Conservation (phyloP, 2,329 filamentous ascomycete species). For the Verticillium nonalfalfae region DNA sequence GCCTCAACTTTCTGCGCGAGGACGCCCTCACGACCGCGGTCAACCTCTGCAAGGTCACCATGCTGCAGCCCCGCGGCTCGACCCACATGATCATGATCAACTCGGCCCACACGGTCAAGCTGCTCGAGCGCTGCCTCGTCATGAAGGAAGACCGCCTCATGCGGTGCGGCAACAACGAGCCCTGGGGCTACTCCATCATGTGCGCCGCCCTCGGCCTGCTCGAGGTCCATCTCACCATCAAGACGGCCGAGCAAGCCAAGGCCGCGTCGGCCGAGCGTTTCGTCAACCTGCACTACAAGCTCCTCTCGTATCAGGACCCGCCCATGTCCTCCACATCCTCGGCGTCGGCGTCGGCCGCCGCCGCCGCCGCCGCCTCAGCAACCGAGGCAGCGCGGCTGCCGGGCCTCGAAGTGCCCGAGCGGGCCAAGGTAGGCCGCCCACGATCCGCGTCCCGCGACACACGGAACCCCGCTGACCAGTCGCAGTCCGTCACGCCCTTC, state of each 20-base stretch:
- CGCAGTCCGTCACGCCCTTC: conserved; percentile 35
- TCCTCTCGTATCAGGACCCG: conserved; percentile 48
- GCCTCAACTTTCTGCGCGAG: conserved; percentile 54
- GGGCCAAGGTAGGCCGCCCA: conserved; percentile 28
- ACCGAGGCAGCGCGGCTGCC: conserved; percentile 15
- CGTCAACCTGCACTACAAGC: conserved; percentile 50
- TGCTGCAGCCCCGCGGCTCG: conserved; percentile 52
- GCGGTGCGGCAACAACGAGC: conserved; percentile 57
- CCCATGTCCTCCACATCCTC: conserved; percentile 23
- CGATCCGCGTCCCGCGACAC: too few relatives aligned
- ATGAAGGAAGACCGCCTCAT: conserved; percentile 57
- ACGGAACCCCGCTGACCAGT: not conserved
- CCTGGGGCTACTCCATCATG: conserved; percentile 59
- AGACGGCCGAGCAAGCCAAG: conserved; percentile 50
- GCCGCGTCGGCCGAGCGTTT: conserved; percentile 53
- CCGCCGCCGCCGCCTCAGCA: conserved; percentile 4
- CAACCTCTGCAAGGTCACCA: conserved; percentile 54
- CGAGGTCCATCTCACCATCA: conserved; percentile 52
- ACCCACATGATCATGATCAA: conserved; percentile 59
- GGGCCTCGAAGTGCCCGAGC: conserved; percentile 27
- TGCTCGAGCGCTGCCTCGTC: conserved; percentile 54
- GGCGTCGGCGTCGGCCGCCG: too few relatives aligned
- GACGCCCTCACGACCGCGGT: conserved; percentile 54
- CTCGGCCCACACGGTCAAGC: conserved; percentile 50
- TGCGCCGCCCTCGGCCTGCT: conserved; percentile 53